Percentiles rank a stretch among this genome's conserved stretches.
Conservation (phyloP, 75 land plant species). For the Ceratopteris richardii region DNA sequence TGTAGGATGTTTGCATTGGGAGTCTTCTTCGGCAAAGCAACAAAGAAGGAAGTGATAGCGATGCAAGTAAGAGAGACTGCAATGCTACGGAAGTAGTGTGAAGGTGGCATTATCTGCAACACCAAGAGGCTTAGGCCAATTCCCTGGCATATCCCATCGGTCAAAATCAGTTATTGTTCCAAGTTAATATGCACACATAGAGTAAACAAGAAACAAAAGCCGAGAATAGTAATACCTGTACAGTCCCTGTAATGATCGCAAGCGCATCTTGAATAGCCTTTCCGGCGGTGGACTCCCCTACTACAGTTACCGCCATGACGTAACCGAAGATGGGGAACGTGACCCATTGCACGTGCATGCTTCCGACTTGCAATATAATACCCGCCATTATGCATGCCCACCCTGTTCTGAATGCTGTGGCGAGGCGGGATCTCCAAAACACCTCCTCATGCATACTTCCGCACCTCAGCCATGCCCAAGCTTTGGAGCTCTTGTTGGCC, state of each 20-base stretch:
- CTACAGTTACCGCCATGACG: conserved; percentile 37
- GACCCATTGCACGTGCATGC: conserved; percentile 11
- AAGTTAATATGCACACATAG: too few species aligned
- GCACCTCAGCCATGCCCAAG: not conserved
- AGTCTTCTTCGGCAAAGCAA: conserved; percentile 29
- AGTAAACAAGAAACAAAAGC: too few species aligned
- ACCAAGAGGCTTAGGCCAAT: conserved; percentile 14
- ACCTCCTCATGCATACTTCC: conserved; percentile 6
- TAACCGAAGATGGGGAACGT: conserved; percentile 52
- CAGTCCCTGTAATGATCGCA: conserved; percentile 21
- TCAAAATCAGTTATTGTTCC: too few species aligned
- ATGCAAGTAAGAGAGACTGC: conserved; percentile 18
- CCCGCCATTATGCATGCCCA: conserved; percentile 21
- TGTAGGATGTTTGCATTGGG: conserved; percentile 13
- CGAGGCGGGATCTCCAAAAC: conserved; percentile 16
- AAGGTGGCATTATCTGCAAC: conserved; percentile 18
- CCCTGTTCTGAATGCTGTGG: conserved; percentile 12
- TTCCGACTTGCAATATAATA: conserved; percentile 2
- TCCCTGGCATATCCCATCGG: conserved; percentile 18
- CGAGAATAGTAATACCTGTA: too few species aligned
- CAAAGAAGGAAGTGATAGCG: conserved; percentile 28
- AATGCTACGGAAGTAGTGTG: conserved; percentile 6
- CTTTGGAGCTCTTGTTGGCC: too few species aligned
- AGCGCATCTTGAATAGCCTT: conserved; percentile 28
- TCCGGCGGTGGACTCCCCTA: conserved; percentile 48